phyloP scores from a whole-genome alignment of 1,284 basidiomycete genomes.

The Xerocomus nothofagi region DNA sequence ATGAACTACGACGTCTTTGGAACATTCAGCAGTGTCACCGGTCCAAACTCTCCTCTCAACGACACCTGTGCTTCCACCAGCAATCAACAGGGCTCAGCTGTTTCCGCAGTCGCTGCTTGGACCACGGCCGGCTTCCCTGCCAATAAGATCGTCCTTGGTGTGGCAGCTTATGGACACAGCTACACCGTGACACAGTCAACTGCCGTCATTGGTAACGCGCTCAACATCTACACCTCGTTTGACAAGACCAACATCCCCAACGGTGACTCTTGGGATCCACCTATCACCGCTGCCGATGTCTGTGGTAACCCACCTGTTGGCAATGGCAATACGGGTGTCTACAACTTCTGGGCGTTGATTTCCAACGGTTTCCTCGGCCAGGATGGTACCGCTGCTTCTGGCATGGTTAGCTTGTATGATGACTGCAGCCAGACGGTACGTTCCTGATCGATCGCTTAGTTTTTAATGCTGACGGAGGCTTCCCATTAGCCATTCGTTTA shows the following conservation, averaged over 20 bases:
- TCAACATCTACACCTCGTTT: constrained; percentile 54
- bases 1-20: constrained; percentile 91
- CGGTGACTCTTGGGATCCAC: constrained; percentile 58
- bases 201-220: constrained; percentile 40
- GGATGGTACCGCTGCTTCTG: constrained; percentile 49
- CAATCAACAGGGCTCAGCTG: constrained; percentile 73
- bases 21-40: constrained; percentile 50
- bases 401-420: constrained; percentile 56
- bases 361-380: constrained; percentile 50
- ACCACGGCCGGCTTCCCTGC: constrained; percentile 75
- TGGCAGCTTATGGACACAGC: constrained; percentile 75
- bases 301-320: constrained; percentile 48
- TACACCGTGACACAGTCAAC: constrained; percentile 40
- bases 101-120: constrained; percentile 75
- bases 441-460: neutral
- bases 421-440: constrained; percentile 68
- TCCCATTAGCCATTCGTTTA: constrained; percentile 61
- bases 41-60: constrained; percentile 82
- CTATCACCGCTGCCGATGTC: constrained; percentile 46
- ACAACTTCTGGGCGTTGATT: constrained; percentile 62
- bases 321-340: constrained; percentile 42
- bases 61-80: constrained; percentile 67
- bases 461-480: constrained; percentile 3
- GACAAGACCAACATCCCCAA: constrained; percentile 41
- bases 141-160: constrained; percentile 77